Base-by-base conservation (phyloP, 768 basidiomycete species). In the Mycena albidolilacea region DNA sequence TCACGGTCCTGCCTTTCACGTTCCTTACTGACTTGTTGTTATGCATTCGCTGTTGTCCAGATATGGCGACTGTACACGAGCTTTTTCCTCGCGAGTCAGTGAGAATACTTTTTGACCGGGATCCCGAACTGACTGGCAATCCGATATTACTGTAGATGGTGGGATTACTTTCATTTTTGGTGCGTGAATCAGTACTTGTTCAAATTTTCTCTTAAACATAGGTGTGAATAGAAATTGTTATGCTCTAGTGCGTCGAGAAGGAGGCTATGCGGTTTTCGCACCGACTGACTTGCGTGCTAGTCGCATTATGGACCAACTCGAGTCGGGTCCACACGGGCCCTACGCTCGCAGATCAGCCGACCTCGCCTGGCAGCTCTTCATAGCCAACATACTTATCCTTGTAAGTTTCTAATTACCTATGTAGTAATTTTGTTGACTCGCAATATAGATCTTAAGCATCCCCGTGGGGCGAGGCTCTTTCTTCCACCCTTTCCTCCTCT, bases 31-130 rank as follows among this genome's bases (percentile, higher is more conserved):
- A 30, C 30, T 30, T 30, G 30, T 30, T 30, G 30, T 30, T 30
- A 30, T 30, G 2, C 30, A 30, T 30, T 3, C 4, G 30, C 30
- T 30, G 30, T 30, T 30, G 30, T 30, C 30, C 30, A 95, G 93
- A 41, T 95, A 58, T 95, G 94, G 94, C 86, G 94, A 78, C 75
- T 91, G 5, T 90, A 87, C 78, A 91, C 93, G 1, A 91, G 91
- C 59, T 92, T 95, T 84, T 94, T 95, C 79, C 81, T 92, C 12
- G 94, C 92, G 76, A 87, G 93, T 88, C 48, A 78, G 87, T 78
- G 50, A 71, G 37, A 35, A 37, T 3, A 30, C 30, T 30, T 30
- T 30, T 30, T 30, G 30, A 30, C 30, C 30, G 30, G 30, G 4
- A 30, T 30, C 30, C 30, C 30, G 23, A 43, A 23, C 67, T 63